A percentile compares a stretch with the other conserved stretches of the same genome.
These are phyloP conservation scores for cucumber (Cucumis sativus) DNA, from an alignment of 306 rosid species.

Conservation along the genomic window DNA sequence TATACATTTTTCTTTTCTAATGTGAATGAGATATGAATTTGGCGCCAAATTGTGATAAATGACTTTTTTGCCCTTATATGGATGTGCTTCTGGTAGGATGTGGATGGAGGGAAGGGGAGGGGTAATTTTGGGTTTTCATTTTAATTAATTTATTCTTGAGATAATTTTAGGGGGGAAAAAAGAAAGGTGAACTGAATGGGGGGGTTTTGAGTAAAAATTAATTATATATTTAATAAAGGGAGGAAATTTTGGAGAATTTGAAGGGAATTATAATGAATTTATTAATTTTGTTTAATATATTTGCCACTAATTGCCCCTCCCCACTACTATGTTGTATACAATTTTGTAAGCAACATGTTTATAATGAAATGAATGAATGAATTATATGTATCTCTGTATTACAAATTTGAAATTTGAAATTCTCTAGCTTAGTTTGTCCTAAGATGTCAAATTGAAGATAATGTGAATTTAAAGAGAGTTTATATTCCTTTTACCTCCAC, in stretches of 20 bases:
- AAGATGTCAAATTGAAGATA: too few species aligned
- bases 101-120: background rate
- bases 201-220: constrained; percentile 1
- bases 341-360: background rate
- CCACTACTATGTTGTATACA: background rate
- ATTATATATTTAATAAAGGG: constrained; percentile 1
- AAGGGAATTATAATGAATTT: background rate
- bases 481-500: too few species aligned
- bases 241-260: constrained; percentile 3
- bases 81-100: too few species aligned
- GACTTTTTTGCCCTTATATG: background rate
- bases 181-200: background rate
- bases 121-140: background rate
- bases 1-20: background rate
- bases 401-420: too few species aligned
- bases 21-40: background rate
- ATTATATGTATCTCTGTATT: too few species aligned
- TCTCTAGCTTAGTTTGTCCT: too few species aligned
- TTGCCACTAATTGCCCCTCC: background rate
- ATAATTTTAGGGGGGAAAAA: background rate
- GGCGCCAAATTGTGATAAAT: background rate
- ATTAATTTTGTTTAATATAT: background rate
- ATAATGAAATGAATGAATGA: too few species aligned
- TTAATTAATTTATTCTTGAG: background rate
- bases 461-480: too few species aligned